A percentile compares a stretch with the other conserved stretches of the same genome.
Conservation (phyloP, 805 yeast species). For the Yarrowia sp. region DNA sequence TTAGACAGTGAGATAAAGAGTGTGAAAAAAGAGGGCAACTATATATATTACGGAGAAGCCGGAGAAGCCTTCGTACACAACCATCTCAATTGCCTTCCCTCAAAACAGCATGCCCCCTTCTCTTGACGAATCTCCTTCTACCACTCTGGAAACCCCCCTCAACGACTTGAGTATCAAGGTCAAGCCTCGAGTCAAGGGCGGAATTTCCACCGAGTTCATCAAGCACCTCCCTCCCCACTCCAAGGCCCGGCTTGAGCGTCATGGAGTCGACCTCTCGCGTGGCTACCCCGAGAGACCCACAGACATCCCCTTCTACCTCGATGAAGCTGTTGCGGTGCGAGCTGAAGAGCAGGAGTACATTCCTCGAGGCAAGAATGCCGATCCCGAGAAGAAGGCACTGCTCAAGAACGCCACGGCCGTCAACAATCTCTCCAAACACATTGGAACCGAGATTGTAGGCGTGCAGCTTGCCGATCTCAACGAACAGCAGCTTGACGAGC, state of each 20-base stretch:
- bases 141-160: not conserved
- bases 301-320: constrained; percentile 52
- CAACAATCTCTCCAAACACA: constrained; percentile 55
- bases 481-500: constrained; percentile 57
- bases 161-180: constrained; percentile 21
- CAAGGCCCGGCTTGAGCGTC: constrained; percentile 48
- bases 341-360: constrained; percentile 48
- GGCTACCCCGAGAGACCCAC: constrained; percentile 55
- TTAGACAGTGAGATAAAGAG: too few relatives aligned
- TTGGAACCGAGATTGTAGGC: constrained; percentile 61
- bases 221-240: constrained; percentile 22
- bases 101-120: not conserved
- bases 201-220: constrained; percentile 28
- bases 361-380: constrained; percentile 52
- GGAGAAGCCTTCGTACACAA: too few relatives aligned
- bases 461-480: constrained; percentile 55
- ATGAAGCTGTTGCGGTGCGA: constrained; percentile 54
- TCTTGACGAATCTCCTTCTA: constrained; percentile 8
- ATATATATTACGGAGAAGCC: not conserved
- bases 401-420: constrained; percentile 55
- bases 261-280: constrained; percentile 51
- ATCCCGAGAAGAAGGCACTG: constrained; percentile 52
- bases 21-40: not conserved
- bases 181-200: constrained; percentile 27
- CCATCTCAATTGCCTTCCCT: not conserved